Conservation (phyloP, 805 yeast species). For the Candida odintsovae region DNA sequence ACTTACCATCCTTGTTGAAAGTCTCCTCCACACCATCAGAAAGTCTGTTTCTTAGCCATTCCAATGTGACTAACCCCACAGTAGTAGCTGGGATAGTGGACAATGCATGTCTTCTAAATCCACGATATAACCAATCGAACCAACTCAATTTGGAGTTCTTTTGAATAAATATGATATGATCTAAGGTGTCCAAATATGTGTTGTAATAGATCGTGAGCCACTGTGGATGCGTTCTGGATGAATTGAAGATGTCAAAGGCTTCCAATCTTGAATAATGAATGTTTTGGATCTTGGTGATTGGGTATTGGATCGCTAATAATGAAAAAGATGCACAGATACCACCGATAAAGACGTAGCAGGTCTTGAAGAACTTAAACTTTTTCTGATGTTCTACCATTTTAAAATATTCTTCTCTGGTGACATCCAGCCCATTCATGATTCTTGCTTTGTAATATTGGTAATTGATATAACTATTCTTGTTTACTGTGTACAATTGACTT, state of each 20-base stretch:
- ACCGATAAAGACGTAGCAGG: slow-evolving; percentile 68
- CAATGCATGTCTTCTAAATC: slow-evolving; percentile 66
- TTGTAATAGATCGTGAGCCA: slow-evolving; percentile 49
- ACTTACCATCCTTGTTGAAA: not conserved
- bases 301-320: slow-evolving; percentile 75
- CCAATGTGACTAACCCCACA: slow-evolving; percentile 78
- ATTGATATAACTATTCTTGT: slow-evolving; percentile 39
- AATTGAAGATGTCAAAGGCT: slow-evolving; percentile 60
- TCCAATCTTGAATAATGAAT: slow-evolving; percentile 76
- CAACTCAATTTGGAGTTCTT: slow-evolving; percentile 50
- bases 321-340: slow-evolving; percentile 85
- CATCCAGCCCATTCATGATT: slow-evolving; percentile 8
- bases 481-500: slow-evolving; percentile 52
- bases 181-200: slow-evolving; percentile 71
- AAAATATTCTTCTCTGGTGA: slow-evolving; percentile 13
- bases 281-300: slow-evolving; percentile 72
- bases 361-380: slow-evolving; percentile 44
- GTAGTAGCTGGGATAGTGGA: slow-evolving; percentile 85
- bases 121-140: slow-evolving; percentile 69
- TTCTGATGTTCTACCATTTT: slow-evolving; percentile 23
- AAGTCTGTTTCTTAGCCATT: slow-evolving; percentile 55
- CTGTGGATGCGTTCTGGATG: slow-evolving; percentile 18
- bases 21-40: slow-evolving; percentile 18
- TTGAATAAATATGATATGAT: slow-evolving; percentile 50
- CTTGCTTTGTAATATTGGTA: slow-evolving; percentile 36